Conservation (phyloP, 2,329 filamentous ascomycete genomes). For the Hyphodiscus sp. region DNA sequence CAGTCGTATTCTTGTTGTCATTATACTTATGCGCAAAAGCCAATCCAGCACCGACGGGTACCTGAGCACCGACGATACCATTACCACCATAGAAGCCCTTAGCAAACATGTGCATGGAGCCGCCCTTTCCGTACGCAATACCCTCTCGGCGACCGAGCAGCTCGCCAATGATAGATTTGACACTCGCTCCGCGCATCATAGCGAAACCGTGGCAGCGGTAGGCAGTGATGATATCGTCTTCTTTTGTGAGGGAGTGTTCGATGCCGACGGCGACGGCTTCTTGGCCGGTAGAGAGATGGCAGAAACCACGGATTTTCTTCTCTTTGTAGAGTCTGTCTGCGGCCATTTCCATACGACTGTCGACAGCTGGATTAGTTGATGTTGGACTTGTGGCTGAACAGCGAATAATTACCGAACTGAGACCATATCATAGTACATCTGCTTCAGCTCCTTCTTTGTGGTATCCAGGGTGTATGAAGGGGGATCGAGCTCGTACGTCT, state of each 20-base stretch:
- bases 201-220: slow-evolving; percentile 99
- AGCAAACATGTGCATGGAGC: slow-evolving; percentile 99
- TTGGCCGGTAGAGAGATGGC: slow-evolving; percentile 95
- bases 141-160: slow-evolving; percentile 90
- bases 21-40: slow-evolving; percentile 97
- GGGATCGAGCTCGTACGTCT: slow-evolving; percentile 98
- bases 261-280: slow-evolving; percentile 97
- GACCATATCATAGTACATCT: slow-evolving; percentile 99
- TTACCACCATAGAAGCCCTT: slow-evolving; percentile 98
- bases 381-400: neutral
- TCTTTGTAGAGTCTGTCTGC: slow-evolving; percentile 99
- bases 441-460: slow-evolving; percentile 96
- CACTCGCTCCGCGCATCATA: slow-evolving; percentile 85
- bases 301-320: slow-evolving; percentile 99
- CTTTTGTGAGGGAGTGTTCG: slow-evolving; percentile 86
- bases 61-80: slow-evolving; percentile 97
- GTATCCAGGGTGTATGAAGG: slow-evolving; percentile 87
- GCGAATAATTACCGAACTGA: slow-evolving; percentile 65
- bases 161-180: slow-evolving; percentile 93
- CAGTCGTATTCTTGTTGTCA: slow-evolving; percentile 74
- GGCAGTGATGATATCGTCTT: slow-evolving; percentile 93
- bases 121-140: slow-evolving; percentile 98
- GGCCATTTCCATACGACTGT: slow-evolving; percentile 98
- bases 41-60: slow-evolving; percentile 91
- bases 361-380: slow-evolving; percentile 7